phyloP scores from a whole-genome alignment of 2,329 filamentous ascomycete genomes.

The Trichoderma simmonsii region DNA sequence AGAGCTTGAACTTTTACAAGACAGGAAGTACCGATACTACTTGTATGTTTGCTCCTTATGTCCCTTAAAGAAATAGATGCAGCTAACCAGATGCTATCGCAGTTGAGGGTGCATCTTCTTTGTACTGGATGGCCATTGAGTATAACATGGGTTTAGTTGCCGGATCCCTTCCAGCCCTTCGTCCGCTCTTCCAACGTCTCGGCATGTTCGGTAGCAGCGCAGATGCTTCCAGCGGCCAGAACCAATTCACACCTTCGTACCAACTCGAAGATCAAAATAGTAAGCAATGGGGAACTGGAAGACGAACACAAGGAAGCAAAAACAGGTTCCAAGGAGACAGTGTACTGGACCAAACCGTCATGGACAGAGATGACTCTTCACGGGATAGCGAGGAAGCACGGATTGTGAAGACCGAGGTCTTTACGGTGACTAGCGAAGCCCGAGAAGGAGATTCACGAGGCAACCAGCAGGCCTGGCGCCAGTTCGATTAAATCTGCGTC shows the following conservation, averaged over 20 bases:
- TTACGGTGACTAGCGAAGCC: not conserved
- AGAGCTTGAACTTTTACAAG: slow-evolving; percentile 4
- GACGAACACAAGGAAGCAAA: not conserved
- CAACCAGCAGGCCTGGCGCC: not conserved
- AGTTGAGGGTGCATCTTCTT: not conserved
- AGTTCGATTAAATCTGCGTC: not conserved
- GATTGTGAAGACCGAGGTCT: not conserved
- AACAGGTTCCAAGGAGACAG: slow-evolving; percentile 2
- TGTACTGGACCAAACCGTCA: not conserved
- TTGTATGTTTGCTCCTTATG: not conserved
- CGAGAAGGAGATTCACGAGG: not conserved
- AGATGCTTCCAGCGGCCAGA: not conserved
- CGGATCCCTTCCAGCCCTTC: not conserved
- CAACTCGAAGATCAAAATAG: slow-evolving; percentile 1
- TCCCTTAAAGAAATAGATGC: too few relatives aligned
- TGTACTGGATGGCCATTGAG: slow-evolving; percentile 6
- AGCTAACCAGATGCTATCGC: not conserved
- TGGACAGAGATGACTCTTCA: not conserved
- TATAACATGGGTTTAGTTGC: slow-evolving; percentile 1
- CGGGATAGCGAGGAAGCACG: not conserved
- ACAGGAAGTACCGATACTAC: not conserved
- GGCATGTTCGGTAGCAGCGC: not conserved
- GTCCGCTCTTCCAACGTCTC: not conserved
- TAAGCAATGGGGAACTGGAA: not conserved
- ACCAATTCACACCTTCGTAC: not conserved